phyloP scores from a whole-genome alignment of 306 rosid genomes.

The Prunus fruticosa region DNA sequence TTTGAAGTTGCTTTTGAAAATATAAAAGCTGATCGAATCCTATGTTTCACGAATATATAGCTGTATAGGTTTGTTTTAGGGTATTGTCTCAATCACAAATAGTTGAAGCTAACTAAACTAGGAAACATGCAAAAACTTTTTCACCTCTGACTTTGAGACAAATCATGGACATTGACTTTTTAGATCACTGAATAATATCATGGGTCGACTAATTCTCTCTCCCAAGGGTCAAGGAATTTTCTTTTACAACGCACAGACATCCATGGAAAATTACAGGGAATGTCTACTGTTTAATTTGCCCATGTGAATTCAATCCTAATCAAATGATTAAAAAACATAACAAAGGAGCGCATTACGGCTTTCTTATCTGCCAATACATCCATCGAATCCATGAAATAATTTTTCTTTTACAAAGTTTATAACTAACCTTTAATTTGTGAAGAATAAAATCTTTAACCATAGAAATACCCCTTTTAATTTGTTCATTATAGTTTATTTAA shows the following conservation, averaged over 20 bases:
- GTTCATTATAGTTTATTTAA: constrained; percentile 6
- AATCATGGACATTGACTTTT: neutral
- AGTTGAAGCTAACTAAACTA: neutral
- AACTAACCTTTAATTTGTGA: neutral
- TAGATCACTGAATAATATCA: neutral
- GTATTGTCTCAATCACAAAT: neutral
- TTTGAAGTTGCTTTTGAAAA: neutral
- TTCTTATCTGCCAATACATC: neutral
- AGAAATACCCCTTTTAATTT: neutral
- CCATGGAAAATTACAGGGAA: neutral
- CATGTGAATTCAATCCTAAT: neutral
- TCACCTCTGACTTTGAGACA: neutral
- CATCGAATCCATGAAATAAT: too few species aligned
- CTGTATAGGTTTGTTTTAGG: neutral
- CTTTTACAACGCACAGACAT: neutral
- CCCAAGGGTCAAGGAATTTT: constrained; percentile 3
- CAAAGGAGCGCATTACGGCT: neutral
- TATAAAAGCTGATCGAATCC: constrained; percentile 2
- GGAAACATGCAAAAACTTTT: neutral
- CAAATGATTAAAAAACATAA: neutral
- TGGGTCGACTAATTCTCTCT: neutral
- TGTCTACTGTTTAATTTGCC: neutral
- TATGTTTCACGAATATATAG: neutral
- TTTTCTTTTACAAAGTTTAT: neutral
- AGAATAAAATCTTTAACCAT: neutral